A percentile compares a stretch with the other conserved stretches of the same genome.
These are phyloP conservation scores for Tuber aestivum DNA, from an alignment of 495 filamentous ascomycete genomes.

Conservation along the genomic window DNA sequence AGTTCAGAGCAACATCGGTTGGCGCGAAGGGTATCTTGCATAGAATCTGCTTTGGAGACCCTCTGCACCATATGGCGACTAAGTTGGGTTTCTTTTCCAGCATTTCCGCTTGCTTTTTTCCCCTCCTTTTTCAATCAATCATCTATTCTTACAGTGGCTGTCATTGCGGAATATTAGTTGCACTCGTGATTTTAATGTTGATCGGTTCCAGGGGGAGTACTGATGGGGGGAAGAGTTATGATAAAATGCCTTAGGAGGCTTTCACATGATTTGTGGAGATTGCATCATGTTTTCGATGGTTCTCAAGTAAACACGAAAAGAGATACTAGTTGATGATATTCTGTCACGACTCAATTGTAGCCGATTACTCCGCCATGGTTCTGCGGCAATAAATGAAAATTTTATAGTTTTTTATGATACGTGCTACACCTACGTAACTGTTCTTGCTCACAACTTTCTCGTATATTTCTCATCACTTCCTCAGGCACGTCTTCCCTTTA, in stretches of 20 bases:
- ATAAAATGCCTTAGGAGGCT: not conserved
- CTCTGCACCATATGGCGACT: not conserved
- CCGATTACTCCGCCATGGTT: slow-evolving; percentile 1
- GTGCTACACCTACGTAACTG: not conserved
- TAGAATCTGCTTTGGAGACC: slow-evolving; percentile 1
- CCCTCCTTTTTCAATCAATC: not conserved
- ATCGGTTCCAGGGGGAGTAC: not conserved
- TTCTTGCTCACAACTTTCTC: not conserved
- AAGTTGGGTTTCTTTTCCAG: not conserved
- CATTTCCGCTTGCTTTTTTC: not conserved
- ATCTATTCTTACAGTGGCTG: not conserved
- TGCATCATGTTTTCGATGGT: slow-evolving; percentile 7
- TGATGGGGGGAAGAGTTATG: not conserved
- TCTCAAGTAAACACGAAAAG: slow-evolving; percentile 5
- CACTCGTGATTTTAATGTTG: not conserved
- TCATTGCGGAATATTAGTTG: slow-evolving; percentile 1
- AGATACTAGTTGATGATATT: slow-evolving; percentile 5
- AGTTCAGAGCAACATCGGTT: slow-evolving; percentile 2
- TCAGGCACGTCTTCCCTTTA: slow-evolving; percentile 32
- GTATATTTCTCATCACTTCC: not conserved
- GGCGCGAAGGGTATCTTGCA: slow-evolving; percentile 1
- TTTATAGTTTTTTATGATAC: not conserved
- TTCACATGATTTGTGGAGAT: slow-evolving; percentile 4
- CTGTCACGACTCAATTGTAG: slow-evolving; percentile 1
- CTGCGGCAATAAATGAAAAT: not conserved